phyloP scores from a whole-genome alignment of 2,329 filamentous ascomycete genomes.

The Paramyrothecium sp. region DNA sequence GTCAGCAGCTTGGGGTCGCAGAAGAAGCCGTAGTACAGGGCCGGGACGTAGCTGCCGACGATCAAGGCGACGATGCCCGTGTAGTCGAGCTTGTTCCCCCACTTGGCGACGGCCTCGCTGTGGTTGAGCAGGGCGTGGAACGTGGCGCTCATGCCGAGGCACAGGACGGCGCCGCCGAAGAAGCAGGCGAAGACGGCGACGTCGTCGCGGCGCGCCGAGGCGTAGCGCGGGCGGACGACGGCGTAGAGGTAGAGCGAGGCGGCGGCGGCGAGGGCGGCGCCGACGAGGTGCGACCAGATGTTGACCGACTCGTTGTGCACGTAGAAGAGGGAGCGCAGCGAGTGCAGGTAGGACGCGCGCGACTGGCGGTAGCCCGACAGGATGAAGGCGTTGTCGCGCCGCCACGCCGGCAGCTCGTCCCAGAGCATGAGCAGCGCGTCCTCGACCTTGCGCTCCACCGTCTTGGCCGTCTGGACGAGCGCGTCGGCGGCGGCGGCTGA shows the following conservation, averaged over 20 bases:
- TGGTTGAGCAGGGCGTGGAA: slow-evolving; percentile 88
- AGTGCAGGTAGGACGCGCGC: slow-evolving; percentile 44
- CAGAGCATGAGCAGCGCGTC: slow-evolving; percentile 47
- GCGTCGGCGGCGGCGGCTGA: slow-evolving; percentile 24
- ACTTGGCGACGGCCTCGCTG: slow-evolving; percentile 70
- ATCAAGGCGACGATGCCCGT: slow-evolving; percentile 91
- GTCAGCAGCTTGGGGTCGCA: slow-evolving; percentile 64
- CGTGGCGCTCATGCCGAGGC: slow-evolving; percentile 77
- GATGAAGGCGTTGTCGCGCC: slow-evolving; percentile 60
- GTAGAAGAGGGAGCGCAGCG: slow-evolving; percentile 47
- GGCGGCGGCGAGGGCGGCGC: slow-evolving; percentile 57
- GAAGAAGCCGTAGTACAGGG: slow-evolving; percentile 83
- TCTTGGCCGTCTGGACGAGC: slow-evolving; percentile 21
- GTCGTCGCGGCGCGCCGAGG: slow-evolving; percentile 59
- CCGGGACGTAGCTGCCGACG: slow-evolving; percentile 86
- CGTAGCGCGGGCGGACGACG: slow-evolving; percentile 64
- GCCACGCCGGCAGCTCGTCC: slow-evolving; percentile 59
- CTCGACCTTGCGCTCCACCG: slow-evolving; percentile 38
- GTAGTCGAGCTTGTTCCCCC: slow-evolving; percentile 94
- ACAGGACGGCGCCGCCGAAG: slow-evolving; percentile 70
- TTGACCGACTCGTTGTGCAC: slow-evolving; percentile 64
- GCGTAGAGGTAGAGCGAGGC: slow-evolving; percentile 53
- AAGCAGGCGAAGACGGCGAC: slow-evolving; percentile 75
- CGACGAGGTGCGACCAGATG: slow-evolving; percentile 64
- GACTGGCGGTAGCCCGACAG: slow-evolving; percentile 51